These are phyloP conservation scores for Tulasnella sp. DNA, from an alignment of 768 basidiomycete species.

Conservation along the genomic window DNA sequence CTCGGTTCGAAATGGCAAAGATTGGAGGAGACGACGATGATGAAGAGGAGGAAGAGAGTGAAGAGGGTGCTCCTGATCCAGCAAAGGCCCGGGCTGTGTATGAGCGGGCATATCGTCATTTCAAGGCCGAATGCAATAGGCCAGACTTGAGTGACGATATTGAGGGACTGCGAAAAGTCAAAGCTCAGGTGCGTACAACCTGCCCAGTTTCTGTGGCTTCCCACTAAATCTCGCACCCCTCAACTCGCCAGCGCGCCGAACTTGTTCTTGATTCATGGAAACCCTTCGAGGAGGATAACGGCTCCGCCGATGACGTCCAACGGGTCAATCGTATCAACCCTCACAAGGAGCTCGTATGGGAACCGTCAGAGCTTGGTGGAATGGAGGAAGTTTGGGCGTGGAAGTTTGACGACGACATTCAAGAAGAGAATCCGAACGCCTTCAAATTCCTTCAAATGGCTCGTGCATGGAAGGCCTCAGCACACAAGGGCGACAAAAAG, in stretches of 20 bases:
- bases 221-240: no score
- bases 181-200: constrained; percentile 7
- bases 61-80: constrained; percentile 51
- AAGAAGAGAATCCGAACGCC: constrained; percentile 82
- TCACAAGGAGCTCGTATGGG: constrained; percentile 14
- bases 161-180: constrained; percentile 6
- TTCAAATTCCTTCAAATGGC: constrained; percentile 97
- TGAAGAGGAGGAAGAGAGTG: constrained; percentile 46
- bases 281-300: constrained; percentile 77
- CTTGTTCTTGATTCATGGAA: constrained; percentile 88
- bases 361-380: not conserved
- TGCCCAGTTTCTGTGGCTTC: not conserved
- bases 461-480: constrained; percentile 72
- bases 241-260: constrained; percentile 5
- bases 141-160: constrained; percentile 7
- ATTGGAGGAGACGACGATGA: constrained; percentile 72
- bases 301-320: constrained; percentile 62
- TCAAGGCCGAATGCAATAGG: constrained; percentile 42
- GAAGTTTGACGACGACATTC: constrained; percentile 93
- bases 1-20: constrained; percentile 78
- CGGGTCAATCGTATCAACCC: constrained; percentile 54
- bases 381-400: constrained; percentile 68
- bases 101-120: constrained; percentile 77
- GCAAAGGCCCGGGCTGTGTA: constrained; percentile 68
- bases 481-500: constrained; percentile 35